Percentiles rank a stretch among this genome's conserved stretches.
These are phyloP conservation scores for Penicillium canescens DNA, from an alignment of 495 filamentous ascomycete genomes.

Conservation along the genomic window DNA sequence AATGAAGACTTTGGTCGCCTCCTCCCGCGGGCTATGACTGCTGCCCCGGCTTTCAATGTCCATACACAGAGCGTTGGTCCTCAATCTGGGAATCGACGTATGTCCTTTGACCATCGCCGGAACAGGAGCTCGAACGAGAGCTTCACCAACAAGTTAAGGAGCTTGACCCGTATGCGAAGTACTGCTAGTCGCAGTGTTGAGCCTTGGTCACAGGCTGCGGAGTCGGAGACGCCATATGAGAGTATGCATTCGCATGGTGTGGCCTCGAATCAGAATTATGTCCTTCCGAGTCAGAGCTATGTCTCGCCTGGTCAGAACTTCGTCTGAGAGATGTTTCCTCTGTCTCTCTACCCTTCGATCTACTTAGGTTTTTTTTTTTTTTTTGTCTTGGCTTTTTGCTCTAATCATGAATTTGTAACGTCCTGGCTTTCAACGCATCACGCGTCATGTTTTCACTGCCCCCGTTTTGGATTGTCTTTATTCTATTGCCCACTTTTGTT, in stretches of 20 bases:
- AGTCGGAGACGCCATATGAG: constrained; percentile 34
- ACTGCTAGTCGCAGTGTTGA: constrained; percentile 54
- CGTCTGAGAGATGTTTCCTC: not conserved
- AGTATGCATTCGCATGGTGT: constrained; percentile 19
- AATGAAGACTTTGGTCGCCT: constrained; percentile 40
- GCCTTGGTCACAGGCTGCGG: constrained; percentile 22
- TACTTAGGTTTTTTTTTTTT: constrained; percentile 3
- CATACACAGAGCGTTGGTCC: constrained; percentile 17
- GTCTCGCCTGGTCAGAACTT: constrained; percentile 2
- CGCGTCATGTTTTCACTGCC: not conserved
- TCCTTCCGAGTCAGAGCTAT: constrained; percentile 12
- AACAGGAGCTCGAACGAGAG: constrained; percentile 69
- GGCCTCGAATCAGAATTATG: constrained; percentile 1
- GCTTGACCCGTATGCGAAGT: constrained; percentile 69
- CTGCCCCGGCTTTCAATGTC: constrained; percentile 30
- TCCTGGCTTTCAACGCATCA: constrained; percentile 1
- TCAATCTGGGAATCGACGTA: constrained; percentile 28
- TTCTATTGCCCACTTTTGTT: not conserved
- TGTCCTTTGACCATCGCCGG: constrained; percentile 60
- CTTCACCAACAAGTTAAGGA: constrained; percentile 61
- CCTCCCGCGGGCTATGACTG: constrained; percentile 43
- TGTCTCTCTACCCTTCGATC: not conserved
- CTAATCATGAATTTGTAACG: constrained; percentile 4
- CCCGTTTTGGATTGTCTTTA: not conserved
- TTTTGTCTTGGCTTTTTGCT: not conserved